Percentiles rank a stretch among this genome's conserved stretches.
Conservation (phyloP, 2,329 filamentous ascomycete species). For the Calonectria pauciramosa region DNA sequence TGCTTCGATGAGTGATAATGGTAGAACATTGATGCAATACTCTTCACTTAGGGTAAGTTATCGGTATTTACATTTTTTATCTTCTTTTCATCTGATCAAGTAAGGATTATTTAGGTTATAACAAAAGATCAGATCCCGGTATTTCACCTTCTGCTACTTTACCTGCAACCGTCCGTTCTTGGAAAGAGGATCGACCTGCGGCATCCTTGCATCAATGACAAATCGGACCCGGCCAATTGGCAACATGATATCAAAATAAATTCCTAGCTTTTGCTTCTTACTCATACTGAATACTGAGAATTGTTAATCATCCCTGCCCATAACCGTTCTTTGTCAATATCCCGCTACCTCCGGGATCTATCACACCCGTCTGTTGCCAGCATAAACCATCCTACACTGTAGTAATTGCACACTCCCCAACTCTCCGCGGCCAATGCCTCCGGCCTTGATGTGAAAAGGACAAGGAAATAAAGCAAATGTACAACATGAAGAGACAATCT, state of each 20-base stretch:
- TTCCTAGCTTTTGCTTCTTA: slow-evolving; percentile 8
- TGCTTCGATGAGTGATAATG: neutral
- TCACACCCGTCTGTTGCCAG: neutral
- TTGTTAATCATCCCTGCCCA: slow-evolving; percentile 18
- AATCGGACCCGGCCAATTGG: neutral
- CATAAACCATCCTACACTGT: neutral
- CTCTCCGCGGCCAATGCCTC: neutral
- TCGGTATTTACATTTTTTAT: neutral
- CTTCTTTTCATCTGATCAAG: too few species aligned
- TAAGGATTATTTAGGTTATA: neutral
- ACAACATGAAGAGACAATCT: neutral
- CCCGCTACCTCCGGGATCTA: neutral
- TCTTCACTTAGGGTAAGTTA: too few species aligned
- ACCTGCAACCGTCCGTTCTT: neutral
- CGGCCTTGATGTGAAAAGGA: neutral
- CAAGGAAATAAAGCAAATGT: neutral
- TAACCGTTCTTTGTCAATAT: neutral
- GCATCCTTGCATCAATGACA: neutral
- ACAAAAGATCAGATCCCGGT: neutral
- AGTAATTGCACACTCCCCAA: neutral
- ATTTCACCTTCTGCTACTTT: neutral
- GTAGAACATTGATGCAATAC: neutral
- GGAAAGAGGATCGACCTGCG: neutral
- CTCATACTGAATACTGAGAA: slow-evolving; percentile 6
- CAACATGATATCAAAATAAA: neutral